A percentile compares a stretch with the other conserved stretches of the same genome.
These are phyloP conservation scores for Zizania latifolia DNA, from an alignment of 176 grass and related monocot species.

Conservation along the genomic window DNA sequence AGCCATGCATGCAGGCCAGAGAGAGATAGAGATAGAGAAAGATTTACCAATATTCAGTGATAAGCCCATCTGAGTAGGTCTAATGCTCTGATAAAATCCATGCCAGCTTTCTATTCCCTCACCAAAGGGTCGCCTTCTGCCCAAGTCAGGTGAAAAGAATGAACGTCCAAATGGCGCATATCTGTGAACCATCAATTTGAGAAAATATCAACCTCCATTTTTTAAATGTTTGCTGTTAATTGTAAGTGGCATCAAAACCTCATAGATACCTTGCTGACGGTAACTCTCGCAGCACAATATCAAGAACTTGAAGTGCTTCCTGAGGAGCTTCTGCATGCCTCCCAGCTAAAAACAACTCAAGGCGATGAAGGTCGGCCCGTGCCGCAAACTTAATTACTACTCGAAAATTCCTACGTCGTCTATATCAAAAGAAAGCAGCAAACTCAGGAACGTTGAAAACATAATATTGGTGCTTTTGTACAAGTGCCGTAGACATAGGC, in stretches of 20 bases:
- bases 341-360: conserved; percentile 63
- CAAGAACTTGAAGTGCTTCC: conserved; percentile 84
- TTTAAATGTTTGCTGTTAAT: background rate
- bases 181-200: conserved; percentile 23
- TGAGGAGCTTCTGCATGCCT: conserved; percentile 65
- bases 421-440: conserved; percentile 6
- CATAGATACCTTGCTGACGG: conserved; percentile 49
- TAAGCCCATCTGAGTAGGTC: conserved; percentile 88
- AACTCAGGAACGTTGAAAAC: background rate
- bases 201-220: background rate
- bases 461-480: background rate
- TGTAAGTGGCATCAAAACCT: background rate
- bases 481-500: background rate
- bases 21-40: background rate
- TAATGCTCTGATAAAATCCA: conserved; percentile 89
- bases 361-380: conserved; percentile 51
- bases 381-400: conserved; percentile 80
- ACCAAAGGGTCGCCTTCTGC: conserved; percentile 53
- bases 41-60: conserved; percentile 77
- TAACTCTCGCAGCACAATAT: conserved; percentile 78
- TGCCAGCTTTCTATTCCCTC: conserved; percentile 88
- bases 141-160: conserved; percentile 69
- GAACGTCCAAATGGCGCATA: conserved; percentile 59
- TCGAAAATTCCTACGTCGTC: conserved; percentile 53
- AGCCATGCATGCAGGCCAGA: background rate